Conservation (phyloP, 805 yeast genomes). For the Candida vartiovaarae region DNA sequence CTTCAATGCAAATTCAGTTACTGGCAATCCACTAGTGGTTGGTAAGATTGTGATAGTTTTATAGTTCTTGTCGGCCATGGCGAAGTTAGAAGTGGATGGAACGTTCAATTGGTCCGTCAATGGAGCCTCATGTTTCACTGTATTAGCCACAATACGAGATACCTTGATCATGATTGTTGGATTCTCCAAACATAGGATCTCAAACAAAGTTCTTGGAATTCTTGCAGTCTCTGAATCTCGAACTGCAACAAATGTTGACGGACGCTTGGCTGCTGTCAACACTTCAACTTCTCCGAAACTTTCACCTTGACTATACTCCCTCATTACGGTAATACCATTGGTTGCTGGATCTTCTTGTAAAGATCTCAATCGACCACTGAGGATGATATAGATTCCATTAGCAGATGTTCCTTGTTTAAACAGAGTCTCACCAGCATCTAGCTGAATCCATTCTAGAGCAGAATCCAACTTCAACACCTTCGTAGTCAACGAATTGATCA, state of each 20-base stretch:
- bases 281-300: constrained; percentile 95
- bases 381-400: constrained; percentile 82
- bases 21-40: constrained; percentile 74
- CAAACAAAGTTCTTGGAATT: constrained; percentile 86
- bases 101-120: constrained; percentile 16
- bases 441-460: constrained; percentile 92
- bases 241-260: constrained; percentile 70
- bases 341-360: constrained; percentile 21
- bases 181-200: constrained; percentile 70
- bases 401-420: constrained; percentile 82
- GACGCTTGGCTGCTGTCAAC: constrained; percentile 67
- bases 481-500: constrained; percentile 60
- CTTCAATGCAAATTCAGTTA: constrained; percentile 72
- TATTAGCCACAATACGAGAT: constrained; percentile 76
- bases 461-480: constrained; percentile 73
- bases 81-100: constrained; percentile 24
- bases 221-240: constrained; percentile 92
- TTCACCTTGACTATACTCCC: constrained; percentile 91
- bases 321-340: constrained; percentile 33
- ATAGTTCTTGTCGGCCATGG: constrained; percentile 39
- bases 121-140: constrained; percentile 23
- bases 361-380: constrained; percentile 83
- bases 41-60: constrained; percentile 85
- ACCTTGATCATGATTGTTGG: constrained; percentile 91
- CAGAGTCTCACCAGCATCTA: constrained; percentile 76